Conservation (phyloP, 2,329 filamentous ascomycete species). For the Macroventuria anomochaeta region DNA sequence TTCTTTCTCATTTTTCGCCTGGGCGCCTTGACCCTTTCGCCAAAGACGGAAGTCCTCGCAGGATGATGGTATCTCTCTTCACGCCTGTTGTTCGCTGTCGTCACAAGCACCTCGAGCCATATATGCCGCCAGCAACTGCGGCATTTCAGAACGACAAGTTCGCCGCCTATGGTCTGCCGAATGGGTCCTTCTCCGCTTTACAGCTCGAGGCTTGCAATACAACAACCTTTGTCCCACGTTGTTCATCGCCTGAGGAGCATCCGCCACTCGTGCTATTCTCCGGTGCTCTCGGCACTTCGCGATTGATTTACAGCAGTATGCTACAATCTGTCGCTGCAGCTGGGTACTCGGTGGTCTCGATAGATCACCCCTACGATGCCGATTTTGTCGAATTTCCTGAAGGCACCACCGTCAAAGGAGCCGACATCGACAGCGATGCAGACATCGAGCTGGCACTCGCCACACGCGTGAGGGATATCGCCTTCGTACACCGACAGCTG, state of each 20-base stretch:
- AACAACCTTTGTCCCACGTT: neutral
- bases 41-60: constrained; percentile 24
- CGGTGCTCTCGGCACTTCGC: constrained; percentile 54
- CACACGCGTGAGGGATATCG: constrained; percentile 33
- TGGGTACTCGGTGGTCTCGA: constrained; percentile 56
- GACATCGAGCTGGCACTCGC: constrained; percentile 28
- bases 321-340: constrained; percentile 56
- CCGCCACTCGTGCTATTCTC: constrained; percentile 53
- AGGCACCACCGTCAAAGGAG: constrained; percentile 40
- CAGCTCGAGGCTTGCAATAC: constrained; percentile 25
- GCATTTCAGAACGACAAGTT: constrained; percentile 31
- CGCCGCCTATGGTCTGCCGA: constrained; percentile 34
- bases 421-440: constrained; percentile 31
- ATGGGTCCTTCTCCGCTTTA: constrained; percentile 31
- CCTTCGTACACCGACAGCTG: constrained; percentile 31
- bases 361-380: constrained; percentile 60
- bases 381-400: constrained; percentile 59
- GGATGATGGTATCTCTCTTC: constrained; percentile 36
- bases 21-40: constrained; percentile 31
- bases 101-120: constrained; percentile 13
- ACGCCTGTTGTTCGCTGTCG: constrained; percentile 25
- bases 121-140: constrained; percentile 36
- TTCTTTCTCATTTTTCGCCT: neutral
- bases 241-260: neutral
- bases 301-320: constrained; percentile 53